Conservation (phyloP, 495 filamentous ascomycete species). For the Hypoxylon perforatum region DNA sequence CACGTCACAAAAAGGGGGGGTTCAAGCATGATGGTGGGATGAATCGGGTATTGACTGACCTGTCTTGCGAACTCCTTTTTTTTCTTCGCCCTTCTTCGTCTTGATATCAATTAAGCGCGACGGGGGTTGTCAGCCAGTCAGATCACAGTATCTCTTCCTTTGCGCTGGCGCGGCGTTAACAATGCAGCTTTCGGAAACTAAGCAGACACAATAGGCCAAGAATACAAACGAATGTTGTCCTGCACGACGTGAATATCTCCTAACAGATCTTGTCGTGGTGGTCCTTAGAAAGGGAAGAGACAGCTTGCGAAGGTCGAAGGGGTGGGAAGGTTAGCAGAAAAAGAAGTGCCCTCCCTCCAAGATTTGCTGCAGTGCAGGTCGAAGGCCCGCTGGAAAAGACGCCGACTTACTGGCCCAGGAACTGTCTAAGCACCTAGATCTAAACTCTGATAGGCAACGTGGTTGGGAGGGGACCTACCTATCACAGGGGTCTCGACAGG, state of each 20-base stretch:
- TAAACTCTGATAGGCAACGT: constrained; percentile 40
- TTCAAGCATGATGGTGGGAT: constrained; percentile 37
- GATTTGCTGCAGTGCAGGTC: constrained; percentile 24
- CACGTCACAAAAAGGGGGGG: constrained; percentile 47
- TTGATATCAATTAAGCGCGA: constrained; percentile 29
- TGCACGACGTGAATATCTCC: constrained; percentile 22
- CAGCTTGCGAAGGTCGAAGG: constrained; percentile 13
- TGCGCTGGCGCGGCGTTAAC: constrained; percentile 5
- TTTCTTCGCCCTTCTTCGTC: constrained; percentile 12
- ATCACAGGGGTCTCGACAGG: constrained; percentile 33
- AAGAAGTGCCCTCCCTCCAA: constrained; percentile 11
- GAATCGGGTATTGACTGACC: constrained; percentile 45
- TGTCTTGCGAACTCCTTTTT: constrained; percentile 41
- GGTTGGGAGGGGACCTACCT: constrained; percentile 29
- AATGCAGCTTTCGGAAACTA: constrained; percentile 19
- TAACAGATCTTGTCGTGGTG: neutral
- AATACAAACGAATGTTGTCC: constrained; percentile 21
- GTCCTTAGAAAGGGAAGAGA: constrained; percentile 13
- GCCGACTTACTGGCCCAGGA: constrained; percentile 25
- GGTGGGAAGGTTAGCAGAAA: constrained; percentile 18
- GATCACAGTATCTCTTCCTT: constrained; percentile 10
- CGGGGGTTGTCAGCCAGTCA: constrained; percentile 17
- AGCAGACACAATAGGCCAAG: constrained; percentile 16
- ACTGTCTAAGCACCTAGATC: constrained; percentile 31
- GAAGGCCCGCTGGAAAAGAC: constrained; percentile 15